Evolutionary conservation across 2,329 filamentous ascomycete species (phyloP), one percentile per base, ranked within the genome.

Genomic region (Hawksworthiomyces lignivorus): DNA sequence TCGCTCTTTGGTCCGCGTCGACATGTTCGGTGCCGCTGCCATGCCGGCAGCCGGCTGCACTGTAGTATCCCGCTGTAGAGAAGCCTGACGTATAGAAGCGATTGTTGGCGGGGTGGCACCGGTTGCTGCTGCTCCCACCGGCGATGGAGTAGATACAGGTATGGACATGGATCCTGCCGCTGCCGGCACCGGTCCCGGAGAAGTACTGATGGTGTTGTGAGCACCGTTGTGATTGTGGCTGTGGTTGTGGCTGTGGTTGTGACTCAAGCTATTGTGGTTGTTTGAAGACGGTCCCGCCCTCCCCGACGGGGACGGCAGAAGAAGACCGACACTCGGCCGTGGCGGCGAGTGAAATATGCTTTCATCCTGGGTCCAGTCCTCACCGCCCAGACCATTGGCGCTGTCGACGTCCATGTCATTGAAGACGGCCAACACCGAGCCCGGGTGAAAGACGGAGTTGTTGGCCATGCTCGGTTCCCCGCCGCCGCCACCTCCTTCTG

Each of bases 401-500:
- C 17, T 41, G 27, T 43, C 44, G 18, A 46, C 30, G 34, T 49
- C 47, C 44, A 49, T 48, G 22, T 5, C 19, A 33, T 38, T 9
- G 12, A 35, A 22, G 20, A 20, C n/a, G n/a, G n/a, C n/a, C n/a
- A n/a, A n/a, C n/a, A n/a, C n/a, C n/a, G n/a, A n/a, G n/a, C n/a
- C n/a, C n/a, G n/a, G n/a, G n/a, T n/a, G n/a, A n/a, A n/a, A n/a
- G n/a, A n/a, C n/a, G n/a, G n/a, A n/a, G n/a, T n/a, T n/a, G n/a
- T n/a, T n/a, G n/a, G n/a, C n/a, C n/a, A n/a, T n/a, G n/a, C n/a
- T n/a, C n/a, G n/a, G n/a, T n/a, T n/a, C n/a, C n/a, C n/a, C n/a
- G n/a, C n/a, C n/a, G n/a, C n/a, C n/a, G n/a, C n/a, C n/a, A n/a
- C n/a, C n/a, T n/a, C n/a, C n/a, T n/a, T n/a, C n/a, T n/a, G n/a